Evolutionary conservation across 2,329 filamentous ascomycete genomes (phyloP).

Genomic region (Zopfia rhizophila): DNA sequence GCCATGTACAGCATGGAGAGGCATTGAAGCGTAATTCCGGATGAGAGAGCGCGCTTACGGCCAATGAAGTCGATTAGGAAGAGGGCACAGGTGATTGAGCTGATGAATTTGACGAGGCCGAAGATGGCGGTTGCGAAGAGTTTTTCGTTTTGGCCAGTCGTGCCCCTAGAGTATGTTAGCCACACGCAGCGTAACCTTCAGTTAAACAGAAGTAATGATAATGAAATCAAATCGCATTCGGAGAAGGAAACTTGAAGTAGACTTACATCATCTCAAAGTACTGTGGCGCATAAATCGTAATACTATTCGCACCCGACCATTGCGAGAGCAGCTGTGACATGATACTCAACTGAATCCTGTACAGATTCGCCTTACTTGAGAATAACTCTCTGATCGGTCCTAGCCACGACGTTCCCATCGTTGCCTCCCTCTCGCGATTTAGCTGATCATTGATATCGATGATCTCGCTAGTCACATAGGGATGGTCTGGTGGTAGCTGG

Average conservation of each 20-base stretch:
- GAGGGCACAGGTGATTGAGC: conserved; percentile 75
- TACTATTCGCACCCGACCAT: conserved; percentile 77
- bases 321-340: conserved; percentile 78
- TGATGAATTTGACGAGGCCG: conserved; percentile 76
- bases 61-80: conserved; percentile 84
- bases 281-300: conserved; percentile 80
- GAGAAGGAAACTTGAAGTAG: neutral
- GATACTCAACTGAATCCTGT: conserved; percentile 75
- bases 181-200: no score
- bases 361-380: conserved; percentile 73
- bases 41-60: conserved; percentile 68
- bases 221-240: neutral
- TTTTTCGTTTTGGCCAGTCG: conserved; percentile 73
- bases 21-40: conserved; percentile 60
- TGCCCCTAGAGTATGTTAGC: conserved; percentile 57
- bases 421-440: conserved; percentile 77
- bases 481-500: conserved; percentile 67
- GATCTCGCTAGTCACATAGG: conserved; percentile 71
- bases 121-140: conserved; percentile 80
- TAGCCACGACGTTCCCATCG: conserved; percentile 70
- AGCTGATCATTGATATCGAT: conserved; percentile 72
- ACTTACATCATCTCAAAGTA: conserved; percentile 72
- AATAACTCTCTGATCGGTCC: conserved; percentile 77
- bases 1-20: conserved; percentile 67
- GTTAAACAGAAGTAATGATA: no score